These are phyloP conservation scores for Debaryomyces tyrocola DNA, from an alignment of 805 yeast species.

Conservation along the genomic window DNA sequence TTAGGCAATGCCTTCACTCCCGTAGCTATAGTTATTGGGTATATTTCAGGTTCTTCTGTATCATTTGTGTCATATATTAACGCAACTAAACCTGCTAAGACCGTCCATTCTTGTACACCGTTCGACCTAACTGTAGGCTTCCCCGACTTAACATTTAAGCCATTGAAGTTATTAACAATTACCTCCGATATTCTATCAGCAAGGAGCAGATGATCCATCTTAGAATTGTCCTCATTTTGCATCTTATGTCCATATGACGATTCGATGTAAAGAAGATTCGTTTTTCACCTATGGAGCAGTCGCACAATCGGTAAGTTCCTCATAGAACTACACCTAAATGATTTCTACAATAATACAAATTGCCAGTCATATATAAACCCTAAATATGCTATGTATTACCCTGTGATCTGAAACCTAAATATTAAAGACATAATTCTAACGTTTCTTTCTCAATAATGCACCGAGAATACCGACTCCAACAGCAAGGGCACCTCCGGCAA, in stretches of 20 bases:
- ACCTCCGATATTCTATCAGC: constrained; percentile 22
- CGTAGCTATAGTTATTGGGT: constrained; percentile 59
- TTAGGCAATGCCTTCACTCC: constrained; percentile 84
- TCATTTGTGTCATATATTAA: constrained; percentile 7
- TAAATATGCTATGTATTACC: too few relatives aligned
- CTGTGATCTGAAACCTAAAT: neutral
- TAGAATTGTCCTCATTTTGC: neutral
- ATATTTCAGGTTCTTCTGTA: constrained; percentile 12
- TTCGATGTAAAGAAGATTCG: neutral
- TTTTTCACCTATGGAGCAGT: neutral
- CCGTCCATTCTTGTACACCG: constrained; percentile 79
- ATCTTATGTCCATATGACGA: neutral
- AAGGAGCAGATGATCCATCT: neutral
- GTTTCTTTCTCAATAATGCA: constrained; percentile 37
- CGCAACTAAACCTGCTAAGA: constrained; percentile 71
- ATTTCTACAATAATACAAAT: too few relatives aligned
- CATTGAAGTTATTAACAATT: constrained; percentile 29
- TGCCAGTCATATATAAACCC: too few relatives aligned
- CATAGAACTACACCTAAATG: too few relatives aligned
- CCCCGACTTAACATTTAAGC: constrained; percentile 39
- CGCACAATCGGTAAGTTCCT: neutral
- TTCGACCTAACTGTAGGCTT: constrained; percentile 64
- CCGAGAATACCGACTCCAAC: constrained; percentile 69
- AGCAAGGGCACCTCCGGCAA: constrained; percentile 84
- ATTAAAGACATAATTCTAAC: constrained; percentile 6